A percentile compares a stretch with the other conserved stretches of the same genome.
phyloP scores from a whole-genome alignment of 179 eudicot genomes.

The Monotropa hypopitys region DNA sequence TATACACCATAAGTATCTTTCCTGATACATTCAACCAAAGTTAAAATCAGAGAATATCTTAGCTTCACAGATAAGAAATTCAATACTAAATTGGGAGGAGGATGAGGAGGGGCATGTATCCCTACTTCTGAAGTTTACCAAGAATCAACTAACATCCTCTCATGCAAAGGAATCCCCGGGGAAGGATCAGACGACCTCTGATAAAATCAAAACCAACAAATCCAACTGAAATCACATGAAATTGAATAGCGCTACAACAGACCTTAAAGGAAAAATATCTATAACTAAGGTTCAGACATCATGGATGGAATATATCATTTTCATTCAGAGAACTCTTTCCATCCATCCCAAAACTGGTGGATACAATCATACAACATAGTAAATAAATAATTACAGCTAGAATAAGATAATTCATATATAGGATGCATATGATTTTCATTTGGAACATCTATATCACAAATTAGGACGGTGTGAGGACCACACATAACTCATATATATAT shows the following conservation, averaged over 20 bases:
- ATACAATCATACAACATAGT: no score
- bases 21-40: constrained; percentile 49
- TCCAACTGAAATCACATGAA: neutral
- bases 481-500: no score
- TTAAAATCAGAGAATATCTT: constrained; percentile 7
- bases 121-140: constrained; percentile 87
- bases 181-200: constrained; percentile 23
- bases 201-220: constrained; percentile 3
- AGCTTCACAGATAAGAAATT: constrained; percentile 1
- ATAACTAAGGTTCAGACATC: no score
- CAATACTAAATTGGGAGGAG: neutral
- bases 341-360: no score
- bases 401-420: no score
- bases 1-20: constrained; percentile 90
- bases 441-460: no score
- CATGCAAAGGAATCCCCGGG: constrained; percentile 44
- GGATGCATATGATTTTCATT: no score
- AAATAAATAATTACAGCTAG: no score
- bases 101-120: neutral
- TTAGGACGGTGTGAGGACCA: no score
- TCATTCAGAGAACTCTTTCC: no score
- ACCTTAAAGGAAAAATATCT: neutral
- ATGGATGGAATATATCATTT: no score
- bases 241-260: neutral
- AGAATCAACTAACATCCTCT: constrained; percentile 68